These are phyloP conservation scores for Sextonia rubra DNA, from an alignment of 164 flowering plant genomes.

Conservation along the genomic window DNA sequence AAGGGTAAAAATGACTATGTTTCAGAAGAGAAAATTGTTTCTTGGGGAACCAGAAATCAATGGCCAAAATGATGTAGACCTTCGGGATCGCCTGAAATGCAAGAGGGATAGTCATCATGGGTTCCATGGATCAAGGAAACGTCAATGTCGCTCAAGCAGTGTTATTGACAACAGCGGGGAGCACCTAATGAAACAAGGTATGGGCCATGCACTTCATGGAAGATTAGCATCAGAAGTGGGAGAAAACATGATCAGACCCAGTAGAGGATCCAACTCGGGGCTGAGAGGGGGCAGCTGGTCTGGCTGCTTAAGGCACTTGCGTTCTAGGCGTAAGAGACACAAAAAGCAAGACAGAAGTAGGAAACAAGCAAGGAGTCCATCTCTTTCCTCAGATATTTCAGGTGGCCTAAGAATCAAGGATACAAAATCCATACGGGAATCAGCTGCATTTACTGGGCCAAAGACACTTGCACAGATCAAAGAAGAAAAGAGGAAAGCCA, in stretches of 20 bases:
- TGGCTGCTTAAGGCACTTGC: slow-evolving; percentile 18
- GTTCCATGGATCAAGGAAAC: slow-evolving; percentile 21
- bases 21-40: slow-evolving; percentile 27
- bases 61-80: slow-evolving; percentile 30
- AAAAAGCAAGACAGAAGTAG: slow-evolving; percentile 24
- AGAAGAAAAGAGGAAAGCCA: slow-evolving; percentile 46
- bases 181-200: slow-evolving; percentile 17
- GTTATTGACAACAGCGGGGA: slow-evolving; percentile 16
- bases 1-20: slow-evolving; percentile 22
- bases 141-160: slow-evolving; percentile 11
- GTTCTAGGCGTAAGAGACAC: slow-evolving; percentile 8
- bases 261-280: slow-evolving; percentile 12
- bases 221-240: slow-evolving; percentile 37
- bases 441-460: slow-evolving; percentile 45
- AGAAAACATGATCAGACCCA: slow-evolving; percentile 18
- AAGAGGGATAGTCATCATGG: slow-evolving; percentile 22
- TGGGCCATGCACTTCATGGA: slow-evolving; percentile 14
- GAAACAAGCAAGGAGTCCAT: slow-evolving; percentile 11
- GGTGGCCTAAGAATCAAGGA: slow-evolving; percentile 19
- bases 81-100: slow-evolving; percentile 41
- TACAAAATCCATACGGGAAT: slow-evolving; percentile 18
- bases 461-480: slow-evolving; percentile 56
- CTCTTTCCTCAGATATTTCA: slow-evolving; percentile 24
- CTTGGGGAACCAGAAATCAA: slow-evolving; percentile 17
- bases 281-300: slow-evolving; percentile 5